A percentile compares a stretch with the other conserved stretches of the same genome.
Evolutionary conservation across 805 yeast genomes (phyloP).

Genomic region (Yarrowia alimentaria): DNA sequence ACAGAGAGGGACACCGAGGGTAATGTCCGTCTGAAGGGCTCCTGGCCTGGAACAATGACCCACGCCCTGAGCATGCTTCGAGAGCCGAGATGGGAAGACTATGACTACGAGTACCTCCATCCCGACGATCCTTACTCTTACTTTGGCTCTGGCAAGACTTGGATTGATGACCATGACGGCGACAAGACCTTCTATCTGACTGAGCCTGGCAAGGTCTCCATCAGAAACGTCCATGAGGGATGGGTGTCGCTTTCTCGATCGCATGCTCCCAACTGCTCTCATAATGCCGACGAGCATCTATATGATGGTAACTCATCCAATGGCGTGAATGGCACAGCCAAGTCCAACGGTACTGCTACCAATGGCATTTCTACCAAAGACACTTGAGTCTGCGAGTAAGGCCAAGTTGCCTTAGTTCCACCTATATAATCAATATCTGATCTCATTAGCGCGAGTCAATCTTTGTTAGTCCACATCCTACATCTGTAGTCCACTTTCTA

Average conservation of each 20-base stretch:
- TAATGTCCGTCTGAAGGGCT: conserved; percentile 12
- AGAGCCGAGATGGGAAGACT: conserved; percentile 30
- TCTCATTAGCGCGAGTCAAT: no score
- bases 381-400: not conserved
- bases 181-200: conserved; percentile 21
- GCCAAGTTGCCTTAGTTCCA: no score
- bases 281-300: conserved; percentile 11
- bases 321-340: no score
- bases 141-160: conserved; percentile 31
- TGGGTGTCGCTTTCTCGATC: conserved; percentile 23
- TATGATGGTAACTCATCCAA: no score
- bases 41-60: conserved; percentile 31
- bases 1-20: conserved; percentile 14
- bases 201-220: conserved; percentile 18
- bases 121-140: conserved; percentile 29
- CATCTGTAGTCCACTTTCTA: no score
- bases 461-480: no score
- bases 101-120: conserved; percentile 28
- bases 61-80: conserved; percentile 29
- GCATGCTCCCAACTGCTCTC: conserved; percentile 10
- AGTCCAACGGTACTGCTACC: not conserved
- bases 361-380: not conserved
- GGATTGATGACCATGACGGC: conserved; percentile 26
- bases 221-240: conserved; percentile 19
- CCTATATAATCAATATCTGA: no score